Percentiles rank a stretch among this genome's conserved stretches.
Conservation (phyloP, 2,329 filamentous ascomycete genomes). For the Bertia moriformis region DNA sequence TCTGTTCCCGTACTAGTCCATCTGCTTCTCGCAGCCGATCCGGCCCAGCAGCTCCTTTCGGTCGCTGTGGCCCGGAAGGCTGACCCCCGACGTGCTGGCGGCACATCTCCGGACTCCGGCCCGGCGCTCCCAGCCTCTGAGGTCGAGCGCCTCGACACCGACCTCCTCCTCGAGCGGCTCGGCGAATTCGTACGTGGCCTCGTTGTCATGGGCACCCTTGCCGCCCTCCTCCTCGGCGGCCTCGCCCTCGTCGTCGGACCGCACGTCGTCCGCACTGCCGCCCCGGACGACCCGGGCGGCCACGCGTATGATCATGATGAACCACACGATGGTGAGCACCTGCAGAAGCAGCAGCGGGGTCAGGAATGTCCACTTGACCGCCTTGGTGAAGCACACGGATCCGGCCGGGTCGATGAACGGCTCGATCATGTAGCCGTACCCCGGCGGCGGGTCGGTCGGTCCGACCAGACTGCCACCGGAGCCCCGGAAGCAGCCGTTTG, state of each 20-base stretch:
- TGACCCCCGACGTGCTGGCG: conserved; percentile 40
- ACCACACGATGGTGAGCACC: conserved; percentile 72
- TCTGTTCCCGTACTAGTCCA: too few species aligned
- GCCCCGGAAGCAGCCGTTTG: conserved; percentile 58
- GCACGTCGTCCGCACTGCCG: conserved; percentile 64
- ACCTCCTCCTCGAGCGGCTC: conserved; percentile 59
- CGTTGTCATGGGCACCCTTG: conserved; percentile 15
- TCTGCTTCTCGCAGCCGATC: conserved; percentile 71
- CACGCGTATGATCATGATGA: conserved; percentile 73
- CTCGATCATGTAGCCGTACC: conserved; percentile 51
- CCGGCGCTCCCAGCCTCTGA: conserved; percentile 47
- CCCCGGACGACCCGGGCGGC: conserved; percentile 68
- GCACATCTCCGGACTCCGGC: conserved; percentile 34
- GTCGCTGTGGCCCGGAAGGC: conserved; percentile 57
- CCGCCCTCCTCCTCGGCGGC: conserved; percentile 44
- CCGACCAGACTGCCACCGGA: conserved; percentile 36
- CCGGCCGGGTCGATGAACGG: conserved; percentile 61
- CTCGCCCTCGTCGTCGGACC: conserved; percentile 74
- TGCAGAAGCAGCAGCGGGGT: conserved; percentile 65
- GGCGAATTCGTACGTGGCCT: conserved; percentile 37
- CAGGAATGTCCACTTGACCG: conserved; percentile 66
- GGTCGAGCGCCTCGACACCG: conserved; percentile 55
- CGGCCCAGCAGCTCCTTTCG: conserved; percentile 68
- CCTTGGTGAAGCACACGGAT: conserved; percentile 64
- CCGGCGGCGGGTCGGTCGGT: conserved; percentile 32